Percentiles rank a stretch among this genome's conserved stretches.
Conservation (phyloP, 345 rosid genomes). For the Salix caprea region DNA sequence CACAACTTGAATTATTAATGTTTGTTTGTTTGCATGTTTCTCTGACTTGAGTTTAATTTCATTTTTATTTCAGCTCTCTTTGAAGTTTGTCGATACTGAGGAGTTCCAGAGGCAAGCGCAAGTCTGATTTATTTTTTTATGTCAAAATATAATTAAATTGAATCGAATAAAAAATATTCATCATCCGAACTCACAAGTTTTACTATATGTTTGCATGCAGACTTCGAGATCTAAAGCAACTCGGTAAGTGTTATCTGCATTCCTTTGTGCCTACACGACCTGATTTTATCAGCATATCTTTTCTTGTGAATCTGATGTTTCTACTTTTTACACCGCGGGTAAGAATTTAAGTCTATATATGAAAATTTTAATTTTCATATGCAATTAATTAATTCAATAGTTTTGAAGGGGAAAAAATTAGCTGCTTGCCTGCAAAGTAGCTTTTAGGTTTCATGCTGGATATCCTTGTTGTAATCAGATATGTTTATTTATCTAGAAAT, state of each 20-base stretch:
- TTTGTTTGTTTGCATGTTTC: background rate
- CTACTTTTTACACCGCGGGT: no score
- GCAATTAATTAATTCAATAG: no score
- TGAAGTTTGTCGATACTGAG: constrained; percentile 32
- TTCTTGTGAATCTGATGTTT: background rate
- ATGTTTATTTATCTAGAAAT: no score
- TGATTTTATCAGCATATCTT: background rate
- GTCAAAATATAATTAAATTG: background rate
- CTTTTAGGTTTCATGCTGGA: no score
- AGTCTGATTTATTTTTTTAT: background rate
- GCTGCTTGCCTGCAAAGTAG: no score
- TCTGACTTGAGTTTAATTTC: background rate
- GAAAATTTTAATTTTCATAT: no score
- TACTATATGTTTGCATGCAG: constrained; percentile 18
- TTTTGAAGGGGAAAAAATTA: no score
- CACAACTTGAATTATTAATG: background rate
- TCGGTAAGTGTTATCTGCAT: constrained; percentile 12
- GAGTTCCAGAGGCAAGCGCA: constrained; percentile 37
- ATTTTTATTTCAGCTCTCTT: constrained; percentile 20
- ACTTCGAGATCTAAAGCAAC: constrained; percentile 33
- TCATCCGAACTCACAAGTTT: constrained; percentile 1
- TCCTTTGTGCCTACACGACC: no score
- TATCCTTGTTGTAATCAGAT: no score
- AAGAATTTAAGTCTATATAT: no score
- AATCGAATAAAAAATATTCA: no score